Evolutionary conservation across 495 filamentous ascomycete species (phyloP), one percentile per base, ranked within the genome.

Genomic region (Hyaloscypha bicolor): DNA sequence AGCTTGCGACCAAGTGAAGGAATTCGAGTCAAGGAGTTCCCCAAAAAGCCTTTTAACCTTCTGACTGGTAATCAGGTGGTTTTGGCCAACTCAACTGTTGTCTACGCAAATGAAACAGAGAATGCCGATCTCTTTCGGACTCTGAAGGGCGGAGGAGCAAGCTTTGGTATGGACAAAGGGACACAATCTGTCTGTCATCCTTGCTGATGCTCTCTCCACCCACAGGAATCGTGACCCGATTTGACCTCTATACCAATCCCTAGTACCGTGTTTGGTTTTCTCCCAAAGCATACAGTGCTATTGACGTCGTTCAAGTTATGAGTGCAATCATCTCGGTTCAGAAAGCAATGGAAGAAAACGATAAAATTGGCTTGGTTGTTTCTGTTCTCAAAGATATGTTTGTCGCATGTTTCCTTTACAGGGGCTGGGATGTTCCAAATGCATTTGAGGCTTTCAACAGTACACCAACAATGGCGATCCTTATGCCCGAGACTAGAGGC

Each of bases 141-240:
- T 8, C 78, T 87, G 1, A 87, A 86, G 59, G 86, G 85, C 5
- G 84, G 85, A n/a, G 60, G 73, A 2, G 78, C 75, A 67, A 86
- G 87, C 71, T 85, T 84, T 65, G 85, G 84, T 5, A 79, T 4
- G 62, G 85, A 6, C 4, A 85, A 83, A 45, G 4, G 30, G 9
- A 14, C 29, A 3, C 9, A 0, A 45, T 45, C 32, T 35, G 35
- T 12, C 12, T 37, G 6, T 25, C 25, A 25, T 37, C 35, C 35
- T 12, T 37, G 12, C 35, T 37, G 35, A 37, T 37, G 8, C 3
- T n/a, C 16, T 37, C 9, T 64, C 25, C 33, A 16, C 1, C 30
- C n/a, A 42, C 30, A 65, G 85, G 83, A 2, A 79, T 87, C 32
- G 81, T 86, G 9, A 87, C 85, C 1, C 77, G 78, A n/a, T 83